Evolutionary conservation across 805 yeast species (phyloP), one percentile per base, ranked within the genome.

Genomic region (Saccharomycopsis malanga): DNA sequence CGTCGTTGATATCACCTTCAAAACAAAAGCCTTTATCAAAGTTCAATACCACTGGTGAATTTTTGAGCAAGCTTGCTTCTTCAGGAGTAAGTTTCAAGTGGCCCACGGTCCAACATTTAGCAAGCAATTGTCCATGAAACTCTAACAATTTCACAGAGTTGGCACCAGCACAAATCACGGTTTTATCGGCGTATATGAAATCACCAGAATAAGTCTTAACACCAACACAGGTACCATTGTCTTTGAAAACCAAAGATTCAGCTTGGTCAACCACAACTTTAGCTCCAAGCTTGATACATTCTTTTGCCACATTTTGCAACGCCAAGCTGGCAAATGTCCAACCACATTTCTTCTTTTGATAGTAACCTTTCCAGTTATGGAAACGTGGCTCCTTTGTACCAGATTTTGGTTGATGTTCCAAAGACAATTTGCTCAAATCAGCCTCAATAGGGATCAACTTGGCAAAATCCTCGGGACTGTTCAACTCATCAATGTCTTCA

Each of bases 51-150:
- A 69, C 71, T 1, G 73, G 74, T 7, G 58, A 50, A 14, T 56
- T 56, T 50, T 59, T 67, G 22, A 66, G 49, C 12, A 46, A 34
- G 5, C 42, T 37, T 21, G 66, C 63, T 52, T 69, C 70, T 18
- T 59, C 63, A 1, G 58, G 61, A 4, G 64, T 54, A 4, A 69
- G 49, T 52, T 61, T 58, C 27, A 69, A 63, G 49, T 69, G 74
- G 12, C 66, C 72, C 25, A 69, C 66, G 10, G 72, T 63, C 67
- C 68, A 69, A 39, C 69, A 63, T 46, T 66, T 68, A 24, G 71
- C 70, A 3, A 64, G 47, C 10, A 68, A 51, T 44, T 67, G 72
- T 3, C 59, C 60, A 34, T 61, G 45, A 53, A 66, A 66, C 46
- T 68, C 68, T 10, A 67, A 42, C 23, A 69, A 47, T 40, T 58